Evolutionary conservation across 345 rosid genomes (phyloP).

Genomic region (Acer campestre): DNA sequence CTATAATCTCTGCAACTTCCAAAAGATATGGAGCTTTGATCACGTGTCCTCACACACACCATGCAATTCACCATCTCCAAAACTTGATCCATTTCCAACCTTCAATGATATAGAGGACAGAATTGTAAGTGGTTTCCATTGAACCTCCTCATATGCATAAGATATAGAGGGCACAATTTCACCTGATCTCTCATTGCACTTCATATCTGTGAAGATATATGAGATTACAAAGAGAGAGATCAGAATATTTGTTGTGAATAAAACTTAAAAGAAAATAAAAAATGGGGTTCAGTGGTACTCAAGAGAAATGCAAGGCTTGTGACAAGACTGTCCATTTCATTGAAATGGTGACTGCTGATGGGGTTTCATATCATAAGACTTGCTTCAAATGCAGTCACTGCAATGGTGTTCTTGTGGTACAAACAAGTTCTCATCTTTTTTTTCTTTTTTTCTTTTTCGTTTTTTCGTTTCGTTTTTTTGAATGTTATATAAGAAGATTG

Average conservation of each 20-base stretch:
- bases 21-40: neutral
- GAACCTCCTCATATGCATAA: neutral
- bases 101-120: neutral
- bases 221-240: neutral
- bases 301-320: constrained; percentile 80
- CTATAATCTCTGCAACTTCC: neutral
- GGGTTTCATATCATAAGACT: constrained; percentile 73
- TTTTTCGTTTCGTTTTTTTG: neutral
- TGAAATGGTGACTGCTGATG: constrained; percentile 79
- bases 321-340: constrained; percentile 72
- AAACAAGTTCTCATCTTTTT: neutral
- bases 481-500: neutral
- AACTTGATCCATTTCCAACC: constrained; percentile 15
- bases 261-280: neutral
- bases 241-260: neutral
- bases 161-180: constrained; percentile 12
- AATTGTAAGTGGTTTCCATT: constrained; percentile 6
- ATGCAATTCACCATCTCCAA: constrained; percentile 15
- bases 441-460: too few relatives aligned
- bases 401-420: constrained; percentile 74
- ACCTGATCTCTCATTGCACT: neutral
- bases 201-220: neutral
- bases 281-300: constrained; percentile 65
- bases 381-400: constrained; percentile 94
- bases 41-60: neutral